Evolutionary conservation across 768 basidiomycete genomes (phyloP).

Genomic region (Dacryopinax primogenitus): DNA sequence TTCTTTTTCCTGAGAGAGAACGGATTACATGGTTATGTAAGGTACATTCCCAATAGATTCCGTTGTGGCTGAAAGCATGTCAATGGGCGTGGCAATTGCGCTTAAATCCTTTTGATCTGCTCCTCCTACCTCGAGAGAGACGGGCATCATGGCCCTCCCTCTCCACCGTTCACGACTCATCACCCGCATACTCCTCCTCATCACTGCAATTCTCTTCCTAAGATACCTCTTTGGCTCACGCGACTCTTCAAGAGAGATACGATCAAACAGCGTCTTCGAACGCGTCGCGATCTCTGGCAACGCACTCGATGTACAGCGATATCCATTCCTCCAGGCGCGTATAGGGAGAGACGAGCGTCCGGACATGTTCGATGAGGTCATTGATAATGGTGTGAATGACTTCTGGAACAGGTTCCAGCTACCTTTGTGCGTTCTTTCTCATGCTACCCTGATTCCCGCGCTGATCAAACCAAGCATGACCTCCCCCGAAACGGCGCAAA

Average conservation of each 20-base stretch:
- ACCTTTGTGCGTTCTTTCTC: constrained; percentile 55
- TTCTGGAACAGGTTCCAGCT: constrained; percentile 89
- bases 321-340: constrained; percentile 76
- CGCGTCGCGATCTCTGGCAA: constrained; percentile 53
- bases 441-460: background rate
- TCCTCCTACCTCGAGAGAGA: no score
- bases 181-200: constrained; percentile 4
- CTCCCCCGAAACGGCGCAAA: constrained; percentile 68
- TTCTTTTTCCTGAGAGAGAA: no score
- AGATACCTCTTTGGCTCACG: constrained; percentile 21
- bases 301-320: constrained; percentile 73
- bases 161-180: constrained; percentile 13
- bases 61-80: no score
- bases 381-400: constrained; percentile 65
- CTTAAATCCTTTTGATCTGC: background rate
- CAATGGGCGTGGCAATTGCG: no score
- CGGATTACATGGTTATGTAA: no score
- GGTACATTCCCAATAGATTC: no score
- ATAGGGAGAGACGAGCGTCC: constrained; percentile 74
- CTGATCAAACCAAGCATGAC: constrained; percentile 42
- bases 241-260: constrained; percentile 32
- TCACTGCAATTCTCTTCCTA: constrained; percentile 16
- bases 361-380: constrained; percentile 64
- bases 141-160: constrained; percentile 23
- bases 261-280: constrained; percentile 50